Base-by-base conservation (phyloP, 495 filamentous ascomycete species). In the Neurospora terricola region DNA sequence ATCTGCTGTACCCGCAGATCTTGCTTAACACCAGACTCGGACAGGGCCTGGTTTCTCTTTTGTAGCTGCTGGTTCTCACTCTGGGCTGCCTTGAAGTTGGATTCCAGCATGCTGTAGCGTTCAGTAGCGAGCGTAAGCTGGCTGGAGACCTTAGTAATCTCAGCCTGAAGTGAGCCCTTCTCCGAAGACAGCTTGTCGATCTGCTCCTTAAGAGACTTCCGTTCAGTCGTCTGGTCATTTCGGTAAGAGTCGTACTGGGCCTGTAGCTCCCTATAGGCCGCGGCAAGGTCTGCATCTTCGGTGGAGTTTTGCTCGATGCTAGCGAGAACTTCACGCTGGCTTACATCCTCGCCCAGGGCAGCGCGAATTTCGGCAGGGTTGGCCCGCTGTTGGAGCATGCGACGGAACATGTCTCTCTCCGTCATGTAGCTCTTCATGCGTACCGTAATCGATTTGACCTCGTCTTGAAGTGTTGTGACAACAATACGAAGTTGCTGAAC, bases 371-470 rank as follows among this genome's bases (percentile, higher is more conserved):
- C 92, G 6, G 86, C 83, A 8, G 87, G 82, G 18, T 84, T 81
- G 11, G 85, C 86, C 38, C 90, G 84, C 75, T 93, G 91, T 73
- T 93, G 90, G 16, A 97, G 88, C 89, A 98, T 96, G 48, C 93
- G 93, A 38, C 94, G 89, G 90, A 97, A 98, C 87, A 97, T 98
- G 77, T 99, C 94, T 40, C 96, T 89, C 83, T 99, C 96, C 78
- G 93, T 93, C 69, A 95, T 92, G 76, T 97, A 97, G 81, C 93
- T 97, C 84, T 97, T 91, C 38, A 92, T 91, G 74, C 93, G 91
- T 8, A 91, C 89, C 5, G 91, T 86, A 69, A 96, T 88, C 39
- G 91, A 90, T 73, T 91, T 87, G 40, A 97, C 86, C 77, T 98
- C 95, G 40, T 89, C 88, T 72, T 85, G 85, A 71, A 89, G 83